Evolutionary conservation across 345 rosid species (phyloP), one percentile per base, ranked within the genome.

Genomic region (Stellera chamaejasme): DNA sequence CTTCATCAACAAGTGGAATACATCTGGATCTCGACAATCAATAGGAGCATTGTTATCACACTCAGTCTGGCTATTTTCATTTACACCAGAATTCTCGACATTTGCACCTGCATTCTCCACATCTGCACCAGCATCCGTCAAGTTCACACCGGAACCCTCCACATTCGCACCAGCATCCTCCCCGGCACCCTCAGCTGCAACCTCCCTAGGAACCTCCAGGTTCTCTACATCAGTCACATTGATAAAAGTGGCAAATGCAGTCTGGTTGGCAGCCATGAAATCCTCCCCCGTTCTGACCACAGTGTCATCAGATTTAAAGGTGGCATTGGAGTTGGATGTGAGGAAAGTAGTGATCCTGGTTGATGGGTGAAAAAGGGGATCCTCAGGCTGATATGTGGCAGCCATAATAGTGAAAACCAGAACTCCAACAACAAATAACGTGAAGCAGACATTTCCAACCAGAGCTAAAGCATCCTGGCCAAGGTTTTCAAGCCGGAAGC

Each of bases 321-420:
- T 93, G 62, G 97, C 89, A 71, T 86, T 88, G 0, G 90, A 84
- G 11, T 58, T 76, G 42, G 94, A 87, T 1, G 94, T 86, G 63
- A 93, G 84, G 74, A 79, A 87, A n/a, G 80, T 70, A 19, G 89
- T 81, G 65, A 89, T 84, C 67, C 79, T 84, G 16, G 85, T 77
- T 1, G 99, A 76, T 53, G 94, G 94, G 72, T 82, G 89, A 61
- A 89, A 89, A 11, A 89, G 82, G 10, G 96, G 96, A 54, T 89
- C 96, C 50, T 84, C 96, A 0, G 97, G 99, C 46, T 93, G 77
- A 65, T 89, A 89, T 1, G 96, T 89, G 2, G 97, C 96, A 19
- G 97, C 96, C 53, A 93, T 87, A 27, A 93, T 77, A 43, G 97
- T 93, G 82, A 93, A 90, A 53, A 93, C 74, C 32, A 93, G 67